These are phyloP conservation scores for Arthromyces matolae DNA, from an alignment of 768 basidiomycete species.

Conservation along the genomic window DNA sequence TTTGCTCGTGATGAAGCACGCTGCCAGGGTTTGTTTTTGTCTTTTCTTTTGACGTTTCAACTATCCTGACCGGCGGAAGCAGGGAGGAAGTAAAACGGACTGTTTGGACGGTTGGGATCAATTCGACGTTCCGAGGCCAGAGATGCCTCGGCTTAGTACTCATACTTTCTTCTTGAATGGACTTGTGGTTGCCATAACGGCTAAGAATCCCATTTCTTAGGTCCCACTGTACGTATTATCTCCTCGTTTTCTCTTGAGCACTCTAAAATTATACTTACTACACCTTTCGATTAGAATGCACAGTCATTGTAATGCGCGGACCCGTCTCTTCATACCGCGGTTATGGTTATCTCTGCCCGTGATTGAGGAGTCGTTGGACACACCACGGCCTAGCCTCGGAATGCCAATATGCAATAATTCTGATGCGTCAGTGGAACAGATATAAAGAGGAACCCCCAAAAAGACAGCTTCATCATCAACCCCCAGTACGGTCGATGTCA, in stretches of 20 bases:
- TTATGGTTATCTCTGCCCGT: conserved; percentile 9
- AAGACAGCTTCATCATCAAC: neutral
- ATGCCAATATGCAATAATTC: conserved; percentile 6
- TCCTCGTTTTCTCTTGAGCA: conserved; percentile 11
- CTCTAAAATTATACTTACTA: conserved; percentile 10
- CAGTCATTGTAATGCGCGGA: conserved; percentile 13
- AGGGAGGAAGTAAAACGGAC: neutral
- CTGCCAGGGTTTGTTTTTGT: neutral
- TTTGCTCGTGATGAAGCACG: neutral
- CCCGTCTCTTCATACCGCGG: conserved; percentile 15
- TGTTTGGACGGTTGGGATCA: neutral
- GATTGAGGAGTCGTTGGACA: conserved; percentile 14
- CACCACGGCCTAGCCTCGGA: conserved; percentile 11
- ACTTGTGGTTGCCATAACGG: conserved; percentile 6
- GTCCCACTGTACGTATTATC: conserved; percentile 12
- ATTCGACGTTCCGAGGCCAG: conserved; percentile 9
- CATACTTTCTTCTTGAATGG: conserved; percentile 10
- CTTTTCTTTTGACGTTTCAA: neutral
- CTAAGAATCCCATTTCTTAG: neutral
- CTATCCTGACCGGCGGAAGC: neutral
- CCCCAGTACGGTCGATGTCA: neutral
- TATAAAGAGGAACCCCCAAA: conserved; percentile 9
- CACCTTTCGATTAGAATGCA: conserved; percentile 14
- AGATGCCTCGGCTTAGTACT: conserved; percentile 6
- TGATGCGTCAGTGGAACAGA: conserved; percentile 10